Evolutionary conservation across 805 yeast genomes (phyloP), one percentile per base, ranked within the genome.

Genomic region (Allodekkera sacchari): DNA sequence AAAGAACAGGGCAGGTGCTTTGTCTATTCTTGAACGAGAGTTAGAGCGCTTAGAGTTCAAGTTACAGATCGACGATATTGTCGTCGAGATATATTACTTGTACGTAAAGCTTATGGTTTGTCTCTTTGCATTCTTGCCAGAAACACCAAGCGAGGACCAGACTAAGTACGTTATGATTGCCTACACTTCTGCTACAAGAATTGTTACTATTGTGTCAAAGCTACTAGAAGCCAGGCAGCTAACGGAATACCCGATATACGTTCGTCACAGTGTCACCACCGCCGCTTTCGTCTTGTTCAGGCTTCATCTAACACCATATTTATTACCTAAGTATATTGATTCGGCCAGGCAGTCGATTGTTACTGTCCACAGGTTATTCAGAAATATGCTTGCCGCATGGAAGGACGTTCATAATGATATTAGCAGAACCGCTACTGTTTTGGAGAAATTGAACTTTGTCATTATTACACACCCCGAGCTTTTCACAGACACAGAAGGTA

Each of bases 381-480:
- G 96, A 55, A 88, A 88, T 50, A 87, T 89, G 55, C 63, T 85
- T 23, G 78, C 92, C 4, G 88, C 94, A 6, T 88, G 96, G 96
- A 78, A 83, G 41, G 82, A 80, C 30, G 82, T 87, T 24, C 84
- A 84, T 38, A 87, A 84, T 57, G 96, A 88, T 56, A 81, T 88
- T 20, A 79, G 94, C 2, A 68, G 96, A 53, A 83, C 94, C 1
- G 96, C 96, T 2, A 84, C 83, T 41, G 89, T 87, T 7, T 64
- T 88, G 45, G 96, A 88, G 46, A 84, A 85, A 48, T 65, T 88
- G 47, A 88, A 88, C 52, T 80, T 82, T 50, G 95, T 84, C 6
- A 65, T 88, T 27, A 79, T 83, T 36, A 82, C 94, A 0, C 85
- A 84, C 47, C 95, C 96, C 1, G 88, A 85, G 32, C 64, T 88